These are phyloP conservation scores for Clonostachys rhizophaga DNA, from an alignment of 2,329 filamentous ascomycete species.

Conservation along the genomic window DNA sequence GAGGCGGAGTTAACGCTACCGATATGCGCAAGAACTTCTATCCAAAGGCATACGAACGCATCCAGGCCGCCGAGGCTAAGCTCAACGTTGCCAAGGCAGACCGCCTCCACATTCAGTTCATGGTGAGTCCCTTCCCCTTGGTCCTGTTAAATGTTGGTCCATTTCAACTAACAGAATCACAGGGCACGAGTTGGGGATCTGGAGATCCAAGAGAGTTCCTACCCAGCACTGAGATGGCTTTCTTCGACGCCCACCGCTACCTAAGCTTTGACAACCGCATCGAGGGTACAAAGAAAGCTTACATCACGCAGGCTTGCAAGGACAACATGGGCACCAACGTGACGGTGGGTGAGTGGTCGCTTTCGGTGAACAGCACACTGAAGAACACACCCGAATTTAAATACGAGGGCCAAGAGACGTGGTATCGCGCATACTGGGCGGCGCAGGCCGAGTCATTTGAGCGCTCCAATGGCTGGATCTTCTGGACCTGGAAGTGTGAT, in stretches of 20 bases:
- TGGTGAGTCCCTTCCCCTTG: neutral
- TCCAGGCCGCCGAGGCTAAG: conserved; percentile 42
- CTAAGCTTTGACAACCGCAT: conserved; percentile 65
- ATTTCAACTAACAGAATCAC: neutral
- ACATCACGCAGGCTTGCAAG: conserved; percentile 53
- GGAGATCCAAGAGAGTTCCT: conserved; percentile 49
- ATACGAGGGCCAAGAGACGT: conserved; percentile 57
- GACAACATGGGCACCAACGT: conserved; percentile 52
- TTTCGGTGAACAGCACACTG: conserved; percentile 42
- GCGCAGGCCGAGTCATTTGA: conserved; percentile 75
- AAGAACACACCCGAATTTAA: conserved; percentile 59
- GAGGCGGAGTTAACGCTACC: conserved; percentile 34
- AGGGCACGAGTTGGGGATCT: neutral
- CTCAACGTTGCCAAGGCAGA: conserved; percentile 61
- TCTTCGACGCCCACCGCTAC: conserved; percentile 59
- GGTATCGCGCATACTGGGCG: conserved; percentile 60
- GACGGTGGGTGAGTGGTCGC: conserved; percentile 54
- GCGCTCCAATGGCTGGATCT: conserved; percentile 73
- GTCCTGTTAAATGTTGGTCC: neutral
- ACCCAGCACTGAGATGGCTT: conserved; percentile 59
- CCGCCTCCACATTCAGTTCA: conserved; percentile 75
- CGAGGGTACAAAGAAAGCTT: conserved; percentile 60
- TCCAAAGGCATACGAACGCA: conserved; percentile 66
- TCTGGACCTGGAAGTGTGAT: conserved; percentile 80
- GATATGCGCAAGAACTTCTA: conserved; percentile 53